phyloP scores from a whole-genome alignment of 805 yeast species.

The Suhomyces prunicola region DNA sequence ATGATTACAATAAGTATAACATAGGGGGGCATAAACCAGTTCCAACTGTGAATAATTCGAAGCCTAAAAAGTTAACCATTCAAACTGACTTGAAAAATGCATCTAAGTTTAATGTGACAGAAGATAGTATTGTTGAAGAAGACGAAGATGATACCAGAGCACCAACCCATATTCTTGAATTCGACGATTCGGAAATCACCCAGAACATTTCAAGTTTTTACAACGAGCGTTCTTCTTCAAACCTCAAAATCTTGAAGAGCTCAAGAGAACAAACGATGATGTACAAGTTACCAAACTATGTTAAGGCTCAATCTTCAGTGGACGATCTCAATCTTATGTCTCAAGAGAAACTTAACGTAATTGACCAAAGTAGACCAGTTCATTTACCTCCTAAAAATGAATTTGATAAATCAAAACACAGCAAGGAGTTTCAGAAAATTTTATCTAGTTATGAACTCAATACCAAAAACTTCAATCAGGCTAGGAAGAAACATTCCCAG shows the following conservation, averaged over 20 bases:
- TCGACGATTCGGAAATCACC: conserved; percentile 30
- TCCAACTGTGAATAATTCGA: conserved; percentile 25
- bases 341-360: conserved; percentile 50
- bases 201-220: conserved; percentile 37
- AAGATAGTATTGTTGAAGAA: conserved; percentile 17
- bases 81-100: conserved; percentile 5
- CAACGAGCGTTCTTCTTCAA: conserved; percentile 32
- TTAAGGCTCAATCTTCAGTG: conserved; percentile 40
- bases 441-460: conserved; percentile 39
- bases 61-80: conserved; percentile 18
- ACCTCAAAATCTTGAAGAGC: conserved; percentile 29
- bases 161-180: background rate
- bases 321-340: conserved; percentile 64
- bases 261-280: conserved; percentile 32
- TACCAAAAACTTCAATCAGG: conserved; percentile 21
- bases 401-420: conserved; percentile 53
- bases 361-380: conserved; percentile 65
- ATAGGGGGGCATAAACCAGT: conserved; percentile 7
- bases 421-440: conserved; percentile 48
- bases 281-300: conserved; percentile 36
- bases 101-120: conserved; percentile 7
- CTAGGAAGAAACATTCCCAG: conserved; percentile 18
- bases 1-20: conserved; percentile 24
- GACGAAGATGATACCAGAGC: conserved; percentile 6
- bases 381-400: conserved; percentile 67